Base-by-base conservation (phyloP, 352 stramenopile species). In the Phytopythium ostracodes region DNA sequence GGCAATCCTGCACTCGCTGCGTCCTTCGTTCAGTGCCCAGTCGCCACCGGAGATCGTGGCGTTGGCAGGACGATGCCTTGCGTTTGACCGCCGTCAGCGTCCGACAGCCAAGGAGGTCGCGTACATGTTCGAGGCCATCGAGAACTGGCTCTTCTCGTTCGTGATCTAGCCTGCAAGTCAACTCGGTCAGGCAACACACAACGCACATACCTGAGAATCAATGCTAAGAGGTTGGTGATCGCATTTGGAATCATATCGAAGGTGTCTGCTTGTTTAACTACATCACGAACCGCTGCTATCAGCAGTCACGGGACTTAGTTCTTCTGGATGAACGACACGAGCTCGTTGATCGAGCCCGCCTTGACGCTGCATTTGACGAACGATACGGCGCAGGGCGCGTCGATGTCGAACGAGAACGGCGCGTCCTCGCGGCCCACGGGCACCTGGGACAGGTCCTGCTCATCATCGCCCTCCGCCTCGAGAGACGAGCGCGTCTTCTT, bases 401-500 rank as follows among this genome's bases (percentile, higher is more conserved):
- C 87, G 42, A 93, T 73, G 47, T 83, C 81, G 33, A 96, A 96
- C 52, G 88, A 63, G 63, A 96, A 96, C 50, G 81, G 43, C 17
- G 70, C 69, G 63, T 73, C 80, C 57, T 96, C 87, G 33, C 87
- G 84, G 52, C 87, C 87, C 14, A 96, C 82, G 4, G 87, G 87
- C 38, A 96, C 81, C 18, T 72, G 76, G 11, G 70, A 78, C 36
- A 75, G 65, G 56, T 91, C 81, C 62, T 93, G 79, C 4, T 93
- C 84, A 42, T 95, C 84, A 35, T 77, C 72, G 51, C 84, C 86
- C 42, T 95, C 83, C 11, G 77, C 87, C 66, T 96, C 87, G 14
- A 96, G 71, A 43, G 87, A 96, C 66, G 84, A 91, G 65, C 87
- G 87, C 31, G 87, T 96, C 49, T 72, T 88, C 76, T 96, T 96